A percentile compares a stretch with the other conserved stretches of the same genome.
Evolutionary conservation across 371 early-diverging fungal species (phyloP).

Genomic region (Mortierella polycephala): DNA sequence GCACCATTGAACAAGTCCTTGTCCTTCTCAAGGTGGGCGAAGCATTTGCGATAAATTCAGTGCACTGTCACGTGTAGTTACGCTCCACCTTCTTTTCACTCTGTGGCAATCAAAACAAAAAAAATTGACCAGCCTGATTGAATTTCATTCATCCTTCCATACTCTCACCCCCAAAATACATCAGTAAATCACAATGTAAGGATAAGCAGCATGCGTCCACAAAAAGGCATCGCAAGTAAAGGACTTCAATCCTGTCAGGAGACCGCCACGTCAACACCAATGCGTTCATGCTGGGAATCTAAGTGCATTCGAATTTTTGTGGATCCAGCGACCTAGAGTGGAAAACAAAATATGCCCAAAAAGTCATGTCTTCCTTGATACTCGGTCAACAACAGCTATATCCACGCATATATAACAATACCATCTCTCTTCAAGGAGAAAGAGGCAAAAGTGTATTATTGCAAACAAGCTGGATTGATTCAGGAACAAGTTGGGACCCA

Average conservation of each 20-base stretch:
- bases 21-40: not conserved
- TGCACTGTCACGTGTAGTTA: not conserved
- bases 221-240: not conserved
- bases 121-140: not conserved
- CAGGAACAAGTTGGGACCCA: no score
- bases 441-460: no score
- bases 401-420: no score
- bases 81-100: not conserved
- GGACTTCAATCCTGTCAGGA: not conserved
- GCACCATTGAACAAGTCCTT: not conserved
- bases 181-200: conserved; percentile 4
- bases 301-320: no score
- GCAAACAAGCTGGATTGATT: no score
- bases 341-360: no score
- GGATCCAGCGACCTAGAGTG: no score
- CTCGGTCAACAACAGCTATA: no score
- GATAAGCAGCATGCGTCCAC: not conserved
- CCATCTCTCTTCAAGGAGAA: no score
- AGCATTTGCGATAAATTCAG: not conserved
- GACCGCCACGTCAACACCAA: no score
- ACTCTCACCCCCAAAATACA: not conserved
- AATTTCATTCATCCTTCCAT: not conserved
- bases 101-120: conserved; percentile 1
- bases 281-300: no score
- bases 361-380: no score